Conservation (phyloP, 495 filamentous ascomycete species). For the Penicillium taxi region DNA sequence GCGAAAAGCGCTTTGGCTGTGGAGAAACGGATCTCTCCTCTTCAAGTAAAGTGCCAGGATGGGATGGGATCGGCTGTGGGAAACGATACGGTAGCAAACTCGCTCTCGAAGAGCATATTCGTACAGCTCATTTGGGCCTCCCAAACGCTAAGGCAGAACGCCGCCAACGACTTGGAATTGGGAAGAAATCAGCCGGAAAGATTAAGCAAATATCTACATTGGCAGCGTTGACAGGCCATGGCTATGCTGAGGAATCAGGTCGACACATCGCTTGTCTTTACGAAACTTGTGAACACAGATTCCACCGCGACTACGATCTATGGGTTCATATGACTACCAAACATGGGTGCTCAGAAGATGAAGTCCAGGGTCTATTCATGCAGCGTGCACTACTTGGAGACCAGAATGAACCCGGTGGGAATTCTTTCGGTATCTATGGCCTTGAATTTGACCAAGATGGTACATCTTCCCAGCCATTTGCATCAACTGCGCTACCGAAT, state of each 20-base stretch:
- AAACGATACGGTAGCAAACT: conserved; percentile 59
- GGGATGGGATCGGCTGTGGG: conserved; percentile 63
- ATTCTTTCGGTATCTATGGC: conserved; percentile 37
- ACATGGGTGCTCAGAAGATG: conserved; percentile 43
- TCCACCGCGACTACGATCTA: conserved; percentile 60
- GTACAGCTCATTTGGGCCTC: conserved; percentile 62
- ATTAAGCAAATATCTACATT: conserved; percentile 26
- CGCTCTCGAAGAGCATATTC: conserved; percentile 74
- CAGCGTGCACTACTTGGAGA: conserved; percentile 34
- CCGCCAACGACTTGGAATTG: conserved; percentile 28
- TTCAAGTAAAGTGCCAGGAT: conserved; percentile 51
- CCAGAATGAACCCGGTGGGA: conserved; percentile 19
- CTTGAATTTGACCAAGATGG: conserved; percentile 27
- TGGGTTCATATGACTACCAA: conserved; percentile 53
- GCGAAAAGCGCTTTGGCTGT: conserved; percentile 61
- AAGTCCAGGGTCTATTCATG: conserved; percentile 43
- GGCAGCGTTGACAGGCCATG: conserved; percentile 50
- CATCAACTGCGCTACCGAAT: conserved; percentile 9
- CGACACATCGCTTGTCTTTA: conserved; percentile 51
- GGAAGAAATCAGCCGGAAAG: conserved; percentile 13
- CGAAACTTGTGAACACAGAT: conserved; percentile 48
- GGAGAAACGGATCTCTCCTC: conserved; percentile 53
- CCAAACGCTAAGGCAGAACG: conserved; percentile 38
- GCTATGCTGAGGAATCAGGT: conserved; percentile 45
- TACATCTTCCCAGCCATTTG: neutral